Base-by-base conservation (phyloP, 306 rosid genomes). In the Cicer yamashitae region DNA sequence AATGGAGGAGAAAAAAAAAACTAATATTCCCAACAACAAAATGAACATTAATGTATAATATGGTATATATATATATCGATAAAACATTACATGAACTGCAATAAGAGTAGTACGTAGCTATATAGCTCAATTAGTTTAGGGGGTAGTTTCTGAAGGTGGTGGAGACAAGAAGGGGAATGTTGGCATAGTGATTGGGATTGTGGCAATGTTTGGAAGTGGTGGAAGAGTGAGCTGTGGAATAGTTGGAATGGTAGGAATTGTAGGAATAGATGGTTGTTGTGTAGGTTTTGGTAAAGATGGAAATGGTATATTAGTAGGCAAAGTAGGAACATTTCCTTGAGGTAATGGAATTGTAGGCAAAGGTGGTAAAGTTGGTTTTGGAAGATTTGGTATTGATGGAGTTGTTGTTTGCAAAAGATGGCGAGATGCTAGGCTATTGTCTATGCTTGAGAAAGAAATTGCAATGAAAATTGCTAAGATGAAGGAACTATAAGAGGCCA, bases 71-170 rank as follows among this genome's bases (percentile, higher is more conserved):
- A 43, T 12, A 17, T 17, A 1, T 17, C 18, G 18, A 17, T 17
- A 17, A 12, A 34, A 13, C 44, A 60, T 43, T 34, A 10, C 6
- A 12, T 60, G 66, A 60, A 13, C 20, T 60, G 34, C 60, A 53
- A 30, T 5, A 30, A 30, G 50, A 45, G 50, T 45, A 45, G 10
- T 3, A 7, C 11, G 50, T 30, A 30, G 34, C 34, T 30, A 8
- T 30, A 8, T 45, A 7, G 50, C 10, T 45, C 11, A 3, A 30
- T 51, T 82, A 30, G 3, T 67, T 83, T 53, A 80, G 5, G 82
- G 82, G 43, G 13, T 73, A 54, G 74, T n/a, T 63, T 79, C 9
- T 77, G 88, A 61, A 61, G 85, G 88, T 75, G 88, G 88, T 77
- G 88, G 88, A 20, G 88, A 67, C 18, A 77, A 18, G 77, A 77